Conservation (phyloP, 345 rosid genomes). For the Kernera saxatilis region DNA sequence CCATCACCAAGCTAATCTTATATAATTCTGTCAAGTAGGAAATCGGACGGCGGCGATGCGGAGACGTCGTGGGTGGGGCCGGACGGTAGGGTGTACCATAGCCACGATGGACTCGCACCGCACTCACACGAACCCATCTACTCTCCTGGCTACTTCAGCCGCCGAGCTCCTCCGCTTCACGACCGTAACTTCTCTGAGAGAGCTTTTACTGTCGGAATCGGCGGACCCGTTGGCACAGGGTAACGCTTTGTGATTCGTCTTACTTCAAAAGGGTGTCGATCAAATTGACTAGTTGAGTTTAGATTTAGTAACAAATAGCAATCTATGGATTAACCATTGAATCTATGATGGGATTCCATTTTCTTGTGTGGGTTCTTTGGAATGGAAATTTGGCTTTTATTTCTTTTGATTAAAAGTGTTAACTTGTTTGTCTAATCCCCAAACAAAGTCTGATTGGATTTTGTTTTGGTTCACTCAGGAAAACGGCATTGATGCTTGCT, state of each 20-base stretch:
- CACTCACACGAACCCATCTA: slow-evolving; percentile 98
- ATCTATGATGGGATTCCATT: neutral
- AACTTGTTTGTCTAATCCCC: neutral
- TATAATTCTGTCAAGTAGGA: slow-evolving; percentile 24
- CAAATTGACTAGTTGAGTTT: neutral
- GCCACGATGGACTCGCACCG: slow-evolving; percentile 98
- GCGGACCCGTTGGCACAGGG: slow-evolving; percentile 99
- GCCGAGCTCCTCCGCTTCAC: slow-evolving; percentile 78
- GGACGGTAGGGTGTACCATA: slow-evolving; percentile 80
- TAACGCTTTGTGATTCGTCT: slow-evolving; percentile 18
- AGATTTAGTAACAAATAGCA: neutral
- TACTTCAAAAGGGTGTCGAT: neutral
- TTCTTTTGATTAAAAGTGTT: neutral
- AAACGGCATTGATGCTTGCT: slow-evolving; percentile 92
- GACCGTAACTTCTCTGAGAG: slow-evolving; percentile 76
- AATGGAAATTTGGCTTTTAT: neutral
- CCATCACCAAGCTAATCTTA: neutral
- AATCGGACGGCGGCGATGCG: slow-evolving; percentile 4
- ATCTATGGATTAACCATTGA: neutral
- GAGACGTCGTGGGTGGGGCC: slow-evolving; percentile 59
- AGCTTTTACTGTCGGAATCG: slow-evolving; percentile 94
- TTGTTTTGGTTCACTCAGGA: slow-evolving; percentile 39
- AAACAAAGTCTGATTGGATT: neutral
- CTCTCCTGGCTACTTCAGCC: slow-evolving; percentile 89
- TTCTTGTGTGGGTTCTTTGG: neutral